A percentile compares a stretch with the other conserved stretches of the same genome.
These are phyloP conservation scores for Penicillium bovifimosum DNA, from an alignment of 495 filamentous ascomycete genomes.

Conservation along the genomic window DNA sequence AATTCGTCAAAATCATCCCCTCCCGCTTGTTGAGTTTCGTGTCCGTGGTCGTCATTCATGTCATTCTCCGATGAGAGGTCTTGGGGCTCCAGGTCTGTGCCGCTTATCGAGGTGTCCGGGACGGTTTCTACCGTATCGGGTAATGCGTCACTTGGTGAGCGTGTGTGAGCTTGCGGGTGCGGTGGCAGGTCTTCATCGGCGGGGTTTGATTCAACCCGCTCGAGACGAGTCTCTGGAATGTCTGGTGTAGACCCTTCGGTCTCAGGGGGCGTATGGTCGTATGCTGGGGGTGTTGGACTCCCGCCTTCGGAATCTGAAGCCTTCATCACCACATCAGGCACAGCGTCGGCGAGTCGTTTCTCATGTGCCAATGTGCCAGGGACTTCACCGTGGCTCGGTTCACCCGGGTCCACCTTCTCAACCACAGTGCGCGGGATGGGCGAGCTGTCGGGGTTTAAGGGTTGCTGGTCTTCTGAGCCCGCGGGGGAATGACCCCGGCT, in stretches of 20 bases:
- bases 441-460: slow-evolving; percentile 46
- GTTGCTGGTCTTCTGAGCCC: slow-evolving; percentile 29
- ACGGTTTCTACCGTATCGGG: slow-evolving; percentile 47
- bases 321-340: slow-evolving; percentile 62
- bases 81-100: slow-evolving; percentile 26
- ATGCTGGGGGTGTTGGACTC: slow-evolving; percentile 15
- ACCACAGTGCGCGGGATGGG: slow-evolving; percentile 79
- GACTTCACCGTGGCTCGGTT: slow-evolving; percentile 75
- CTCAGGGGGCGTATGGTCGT: slow-evolving; percentile 15
- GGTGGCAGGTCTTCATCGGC: slow-evolving; percentile 31
- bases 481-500: slow-evolving; percentile 43
- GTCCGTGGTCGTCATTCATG: slow-evolving; percentile 34
- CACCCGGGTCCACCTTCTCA: slow-evolving; percentile 64
- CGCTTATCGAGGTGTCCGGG: slow-evolving; percentile 36
- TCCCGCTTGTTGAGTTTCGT: slow-evolving; percentile 26
- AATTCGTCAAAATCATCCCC: slow-evolving; percentile 95
- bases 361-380: slow-evolving; percentile 77
- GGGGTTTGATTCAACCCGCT: slow-evolving; percentile 35
- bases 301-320: slow-evolving; percentile 25
- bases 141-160: slow-evolving; percentile 41
- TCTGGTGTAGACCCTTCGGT: slow-evolving; percentile 14
- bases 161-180: slow-evolving; percentile 36
- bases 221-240: slow-evolving; percentile 44
- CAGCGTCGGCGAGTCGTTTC: slow-evolving; percentile 72
- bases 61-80: slow-evolving; percentile 12